These are phyloP conservation scores for Lichtheimia hyalospora DNA, from an alignment of 371 early-diverging fungal genomes.

Conservation along the genomic window DNA sequence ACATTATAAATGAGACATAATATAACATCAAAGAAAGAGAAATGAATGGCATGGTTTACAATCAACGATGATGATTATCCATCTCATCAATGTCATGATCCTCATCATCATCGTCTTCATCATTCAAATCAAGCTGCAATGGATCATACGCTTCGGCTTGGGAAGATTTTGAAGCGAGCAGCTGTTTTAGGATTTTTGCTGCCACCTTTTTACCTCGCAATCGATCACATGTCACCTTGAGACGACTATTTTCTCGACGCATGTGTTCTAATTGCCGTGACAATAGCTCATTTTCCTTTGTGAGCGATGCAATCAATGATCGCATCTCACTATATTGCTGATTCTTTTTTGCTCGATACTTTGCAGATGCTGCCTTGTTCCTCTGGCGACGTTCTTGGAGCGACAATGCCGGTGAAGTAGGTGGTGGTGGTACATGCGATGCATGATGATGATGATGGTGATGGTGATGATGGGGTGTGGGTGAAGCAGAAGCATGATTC, in stretches of 20 bases:
- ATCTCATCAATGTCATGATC: neutral
- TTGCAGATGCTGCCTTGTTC: constrained; percentile 66
- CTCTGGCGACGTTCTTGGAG: constrained; percentile 55
- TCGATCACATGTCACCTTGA: constrained; percentile 50
- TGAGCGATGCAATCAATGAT: constrained; percentile 37
- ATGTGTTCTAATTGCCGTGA: constrained; percentile 50
- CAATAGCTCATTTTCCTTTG: constrained; percentile 53
- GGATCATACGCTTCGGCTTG: constrained; percentile 3
- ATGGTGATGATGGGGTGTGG: constrained; percentile 5
- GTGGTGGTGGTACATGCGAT: neutral
- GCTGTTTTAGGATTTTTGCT: constrained; percentile 54
- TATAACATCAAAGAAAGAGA: neutral
- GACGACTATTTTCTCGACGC: constrained; percentile 44
- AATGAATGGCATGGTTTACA: too few relatives aligned
- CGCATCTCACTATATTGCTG: constrained; percentile 60
- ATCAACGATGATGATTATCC: neutral
- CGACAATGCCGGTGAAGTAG: constrained; percentile 35
- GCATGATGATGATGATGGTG: neutral
- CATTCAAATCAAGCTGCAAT: neutral
- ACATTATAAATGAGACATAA: neutral
- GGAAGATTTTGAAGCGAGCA: constrained; percentile 11
- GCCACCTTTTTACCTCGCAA: constrained; percentile 57
- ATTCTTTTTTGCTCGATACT: constrained; percentile 66
- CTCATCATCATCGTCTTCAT: constrained; percentile 11
- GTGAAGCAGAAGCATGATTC: neutral